Evolutionary conservation across 257 asterid species (phyloP), one percentile per base, ranked within the genome.

Genomic region (Fraxinus excelsior): DNA sequence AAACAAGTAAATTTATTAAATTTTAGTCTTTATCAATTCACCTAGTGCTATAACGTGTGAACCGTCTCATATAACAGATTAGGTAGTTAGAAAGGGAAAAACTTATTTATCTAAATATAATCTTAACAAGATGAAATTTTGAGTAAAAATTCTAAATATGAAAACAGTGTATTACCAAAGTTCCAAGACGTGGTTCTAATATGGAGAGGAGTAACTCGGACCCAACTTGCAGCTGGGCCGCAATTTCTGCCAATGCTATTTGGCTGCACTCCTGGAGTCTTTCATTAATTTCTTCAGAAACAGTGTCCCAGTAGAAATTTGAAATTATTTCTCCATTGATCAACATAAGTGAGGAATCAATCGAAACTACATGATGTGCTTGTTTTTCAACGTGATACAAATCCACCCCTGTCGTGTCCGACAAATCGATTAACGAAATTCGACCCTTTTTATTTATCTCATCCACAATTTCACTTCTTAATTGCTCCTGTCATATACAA

Each of bases 261-360:
- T 96, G 98, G 84, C 99, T 96, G 82, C 97, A 93, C 74, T 93
- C 99, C 87, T 96, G 97, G 58, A 96, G 97, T 58, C 93, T 90
- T 79, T 96, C 99, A 74, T 96, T 93, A 73, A 96, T 96, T 80
- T 96, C 99, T 80, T 96, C 99, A 19, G 92, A 91, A 80, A 87
- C 90, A 51, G 88, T 81, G 78, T 96, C 98, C 98, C 99, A 93
- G 74, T 93, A 96, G 4, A 85, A 84, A 80, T 84, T 89, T 26
- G 97, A 88, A 71, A 96, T 86, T 16, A 96, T 91, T 83, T 93
- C 99, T 26, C 99, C 98, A 81, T 96, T 96, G 77, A 93, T 88
- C 85, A 93, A 76, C 91, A 91, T 81, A 74, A 93, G 94, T 67
- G 90, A 83, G 5, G 89, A 79, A 78, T 91, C 96, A 77, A 72